Evolutionary conservation across 1,284 basidiomycete genomes (phyloP), one percentile per base, ranked within the genome.

Genomic region (Xerocomus minutiporus): DNA sequence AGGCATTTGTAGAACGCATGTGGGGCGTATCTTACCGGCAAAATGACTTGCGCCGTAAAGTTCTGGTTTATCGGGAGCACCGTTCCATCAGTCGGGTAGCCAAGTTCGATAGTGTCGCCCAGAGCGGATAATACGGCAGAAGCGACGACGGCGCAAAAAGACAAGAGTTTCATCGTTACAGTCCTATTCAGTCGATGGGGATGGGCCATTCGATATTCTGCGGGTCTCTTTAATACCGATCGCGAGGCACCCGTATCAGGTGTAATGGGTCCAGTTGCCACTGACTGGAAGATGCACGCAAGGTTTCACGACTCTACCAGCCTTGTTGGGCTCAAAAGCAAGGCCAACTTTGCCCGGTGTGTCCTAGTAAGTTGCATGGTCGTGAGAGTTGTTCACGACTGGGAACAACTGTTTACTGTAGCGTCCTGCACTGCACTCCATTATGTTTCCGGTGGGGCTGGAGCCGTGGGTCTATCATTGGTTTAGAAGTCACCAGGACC

Each of bases 81-180:
- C 4, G 52, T 42, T 29, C 64, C 62, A 41, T 61, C 52, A 13
- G 26, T 47, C 6, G 64, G 65, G 46, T 58, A 61, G n/a, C 54
- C 45, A 40, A 63, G 39, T 25, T 63, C 54, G 29, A 63, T 61
- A 11, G 61, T 65, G 8, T 61, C 55, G 7, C 53, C 53, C 1
- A 60, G 34, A 20, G 15, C 53, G 17, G 46, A 55, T 23, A 35
- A 39, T 28, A 51, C 8, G n/a, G 41, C 39, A 2, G 46, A 54
- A 25, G 36, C 41, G 31, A 43, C 23, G 32, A 54, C 36, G 31
- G 29, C 34, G 29, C 26, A 42, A 20, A 44, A 6, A 1, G 48
- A 13, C 36, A 50, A 39, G 28, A 40, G 23, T 34, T 56, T 58
- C 55, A 58, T 58, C 28, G 5, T 34, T 23, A 15, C 13, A 15